A percentile compares a stretch with the other conserved stretches of the same genome.
These are phyloP conservation scores for Stachybotrys chartarum DNA, from an alignment of 2,329 filamentous ascomycete species.

Conservation along the genomic window DNA sequence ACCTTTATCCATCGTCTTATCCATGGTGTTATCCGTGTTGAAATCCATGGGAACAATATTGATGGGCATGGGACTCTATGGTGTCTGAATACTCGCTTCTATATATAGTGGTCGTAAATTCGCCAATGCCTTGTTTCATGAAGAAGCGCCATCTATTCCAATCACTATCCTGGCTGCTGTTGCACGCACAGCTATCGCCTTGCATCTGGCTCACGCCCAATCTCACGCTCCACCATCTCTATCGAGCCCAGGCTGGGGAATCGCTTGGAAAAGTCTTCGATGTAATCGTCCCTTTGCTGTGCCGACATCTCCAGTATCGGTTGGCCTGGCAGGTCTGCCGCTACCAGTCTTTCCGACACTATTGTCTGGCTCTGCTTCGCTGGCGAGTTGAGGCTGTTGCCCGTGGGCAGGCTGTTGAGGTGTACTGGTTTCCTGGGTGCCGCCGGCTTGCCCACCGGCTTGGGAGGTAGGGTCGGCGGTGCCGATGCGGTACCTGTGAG, in stretches of 20 bases:
- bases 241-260: constrained; percentile 81
- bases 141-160: background rate
- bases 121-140: background rate
- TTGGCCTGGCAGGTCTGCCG: constrained; percentile 38
- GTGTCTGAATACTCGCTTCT: background rate
- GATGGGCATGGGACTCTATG: background rate
- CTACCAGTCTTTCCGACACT: constrained; percentile 31
- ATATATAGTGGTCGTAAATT: background rate
- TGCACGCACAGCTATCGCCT: background rate
- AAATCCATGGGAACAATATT: no score
- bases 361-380: constrained; percentile 26
- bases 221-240: constrained; percentile 77
- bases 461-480: constrained; percentile 16
- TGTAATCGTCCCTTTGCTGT: constrained; percentile 57
- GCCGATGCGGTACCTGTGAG: constrained; percentile 11
- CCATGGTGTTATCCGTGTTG: no score
- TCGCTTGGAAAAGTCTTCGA: constrained; percentile 68
- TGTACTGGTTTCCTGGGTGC: constrained; percentile 57
- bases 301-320: constrained; percentile 47
- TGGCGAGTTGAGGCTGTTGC: constrained; percentile 34
- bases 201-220: constrained; percentile 18
- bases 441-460: constrained; percentile 33
- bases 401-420: constrained; percentile 48
- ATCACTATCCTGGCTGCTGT: background rate
- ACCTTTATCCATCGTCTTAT: no score